Evolutionary conservation across 2,329 filamentous ascomycete species (phyloP), one percentile per base, ranked within the genome.

Genomic region (Fusarium haematococcum): DNA sequence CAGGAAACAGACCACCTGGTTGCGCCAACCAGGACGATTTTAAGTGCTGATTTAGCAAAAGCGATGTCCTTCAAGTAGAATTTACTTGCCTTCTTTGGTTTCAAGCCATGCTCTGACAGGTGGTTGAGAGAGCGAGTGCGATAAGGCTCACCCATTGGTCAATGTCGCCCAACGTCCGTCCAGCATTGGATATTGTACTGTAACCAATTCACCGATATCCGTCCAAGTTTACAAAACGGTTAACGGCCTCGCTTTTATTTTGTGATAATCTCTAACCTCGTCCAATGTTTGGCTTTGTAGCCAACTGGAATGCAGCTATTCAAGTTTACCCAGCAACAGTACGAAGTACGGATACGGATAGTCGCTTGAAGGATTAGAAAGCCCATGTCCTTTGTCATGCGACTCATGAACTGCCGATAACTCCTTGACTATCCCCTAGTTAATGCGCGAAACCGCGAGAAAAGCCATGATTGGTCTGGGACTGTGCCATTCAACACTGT

Each of bases 11-110:
- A n/a, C 48, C 27, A 32, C 48, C 11, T 54, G 20, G 23, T 56
- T 74, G 63, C 67, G 68, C 60, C 35, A 68, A 58, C 39, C 20
- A 48, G 39, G 14, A 33, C 18, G 56, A 33, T 43, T 61, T 20
- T 25, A 30, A 37, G 48, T 35, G 10, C 45, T 60, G 13, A 13
- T 39, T 27, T 32, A 43, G 33, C 35, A 45, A 54, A 63, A 56
- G 60, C 60, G 60, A 61, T 61, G 9, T 43, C 6, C n/a, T 41
- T 32, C 48, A 54, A 32, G 48, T 20, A 32, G 48, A 32, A 54
- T 54, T 32, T 30, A 18, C 23, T 39, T 58, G 23, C 23, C 23
- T n/a, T 41, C 23, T 27, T 23, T 60, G 57, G 23, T 41, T 43
- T 10, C 23, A 30, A 16, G 25, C 18, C n/a, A 20, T 43, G 9